Base-by-base conservation (phyloP, 345 rosid genomes). In the Gynandropsis gynandra region DNA sequence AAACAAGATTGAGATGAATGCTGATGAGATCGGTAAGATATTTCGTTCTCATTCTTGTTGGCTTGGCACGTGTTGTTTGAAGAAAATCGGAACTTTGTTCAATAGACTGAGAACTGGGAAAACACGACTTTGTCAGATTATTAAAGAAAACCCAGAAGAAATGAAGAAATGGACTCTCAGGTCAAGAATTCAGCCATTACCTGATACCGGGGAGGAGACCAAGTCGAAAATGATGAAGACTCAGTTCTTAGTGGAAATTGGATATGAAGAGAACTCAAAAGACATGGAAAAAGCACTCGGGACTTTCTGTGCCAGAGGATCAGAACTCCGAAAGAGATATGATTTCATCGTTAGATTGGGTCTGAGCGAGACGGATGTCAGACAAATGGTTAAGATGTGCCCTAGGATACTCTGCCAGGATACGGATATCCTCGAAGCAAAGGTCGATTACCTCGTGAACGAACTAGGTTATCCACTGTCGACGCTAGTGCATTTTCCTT, bases 251-350 rank as follows among this genome's bases (percentile, higher is more conserved):
- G 42, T 69, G 59, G 73, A 67, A 41, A 52, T 81, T 65, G 94
- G 90, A 27, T 73, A 76, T 46, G 64, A 47, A 19, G 74, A 78
- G 63, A 69, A 72, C 49, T 67, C 76, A 0, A 52, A 47, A 12
- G 52, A 62, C 57, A 63, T 78, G 72, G 66, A 72, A 47, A 49
- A 58, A 35, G 80, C 77, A 15, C 47, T 70, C 42, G 78, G 77
- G 74, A 24, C 21, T 19, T 77, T 79, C 63, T 78, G 95, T 46
- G 90, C 87, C 50, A 77, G 58, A 17, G 87, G 85, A 56, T 50
- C 57, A 20, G 76, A 82, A 56, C 68, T 89, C 36, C 93, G 72
- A 37, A 87, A 83, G 64, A 76, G 97, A 74, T 89, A 81, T 61
- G 77, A 89, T 72, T 78, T 71, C 32, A 53, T 89, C 24, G 72